A percentile compares a stretch with the other conserved stretches of the same genome.
These are phyloP conservation scores for Discostella pseudostelligera DNA, from an alignment of 108 stramenopile genomes.

Conservation along the genomic window DNA sequence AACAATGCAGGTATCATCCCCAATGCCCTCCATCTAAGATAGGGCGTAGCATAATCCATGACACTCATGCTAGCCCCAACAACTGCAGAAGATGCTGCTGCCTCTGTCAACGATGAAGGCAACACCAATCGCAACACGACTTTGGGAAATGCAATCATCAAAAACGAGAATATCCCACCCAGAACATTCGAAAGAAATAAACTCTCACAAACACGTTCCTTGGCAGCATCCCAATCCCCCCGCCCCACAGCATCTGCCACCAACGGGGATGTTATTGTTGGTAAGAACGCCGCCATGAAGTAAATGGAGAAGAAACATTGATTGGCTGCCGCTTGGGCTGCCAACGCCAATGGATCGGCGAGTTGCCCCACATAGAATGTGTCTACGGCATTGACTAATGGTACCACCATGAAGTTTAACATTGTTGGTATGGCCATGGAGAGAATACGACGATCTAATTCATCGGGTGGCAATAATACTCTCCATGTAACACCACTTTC, in stretches of 20 bases:
- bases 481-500: too few relatives aligned
- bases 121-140: slow-evolving; percentile 50
- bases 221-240: slow-evolving; percentile 60
- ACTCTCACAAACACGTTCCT: slow-evolving; percentile 62
- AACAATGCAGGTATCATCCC: slow-evolving; percentile 74
- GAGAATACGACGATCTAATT: slow-evolving; percentile 54
- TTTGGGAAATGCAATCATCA: slow-evolving; percentile 52
- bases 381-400: slow-evolving; percentile 78
- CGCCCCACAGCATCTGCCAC: slow-evolving; percentile 64
- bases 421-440: slow-evolving; percentile 64
- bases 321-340: slow-evolving; percentile 84
- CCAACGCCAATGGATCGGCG: slow-evolving; percentile 64
- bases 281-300: slow-evolving; percentile 74
- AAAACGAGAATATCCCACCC: slow-evolving; percentile 56
- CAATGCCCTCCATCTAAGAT: slow-evolving; percentile 69
- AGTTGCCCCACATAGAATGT: slow-evolving; percentile 83
- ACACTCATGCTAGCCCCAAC: slow-evolving; percentile 9
- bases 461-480: slow-evolving; percentile 7
- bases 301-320: slow-evolving; percentile 76
- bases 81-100: slow-evolving; percentile 32
- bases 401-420: slow-evolving; percentile 74
- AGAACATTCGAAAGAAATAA: slow-evolving; percentile 66
- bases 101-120: slow-evolving; percentile 29
- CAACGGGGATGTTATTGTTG: slow-evolving; percentile 77
- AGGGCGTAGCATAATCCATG: slow-evolving; percentile 69